A percentile compares a stretch with the other conserved stretches of the same genome.
Conservation (phyloP, 352 stramenopile genomes). For the Globisporangium sylvaticum region DNA sequence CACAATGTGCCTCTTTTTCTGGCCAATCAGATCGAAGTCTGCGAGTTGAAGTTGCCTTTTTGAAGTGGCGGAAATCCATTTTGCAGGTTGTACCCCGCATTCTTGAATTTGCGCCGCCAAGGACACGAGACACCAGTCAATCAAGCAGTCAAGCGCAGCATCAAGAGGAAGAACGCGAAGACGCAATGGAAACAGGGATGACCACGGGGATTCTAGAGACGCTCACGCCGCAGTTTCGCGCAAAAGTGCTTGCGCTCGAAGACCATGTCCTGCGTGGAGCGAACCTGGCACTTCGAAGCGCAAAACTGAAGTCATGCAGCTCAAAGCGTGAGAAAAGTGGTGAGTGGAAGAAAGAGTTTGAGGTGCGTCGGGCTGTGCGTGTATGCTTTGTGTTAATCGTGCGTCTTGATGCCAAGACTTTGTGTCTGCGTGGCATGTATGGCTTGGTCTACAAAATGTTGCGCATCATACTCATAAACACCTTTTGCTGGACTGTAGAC, state of each 20-base stretch:
- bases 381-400: not conserved
- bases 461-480: not conserved
- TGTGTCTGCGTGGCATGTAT: not conserved
- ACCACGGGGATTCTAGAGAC: not conserved
- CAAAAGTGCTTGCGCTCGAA: not conserved
- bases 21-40: not conserved
- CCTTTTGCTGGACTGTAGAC: not conserved
- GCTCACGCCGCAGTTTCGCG: not conserved
- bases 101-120: not conserved
- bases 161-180: not conserved
- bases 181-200: not conserved
- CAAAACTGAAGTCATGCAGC: not conserved
- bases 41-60: not conserved
- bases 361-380: not conserved
- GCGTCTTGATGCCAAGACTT: not conserved
- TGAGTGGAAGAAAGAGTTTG: not conserved
- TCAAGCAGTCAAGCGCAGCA: not conserved
- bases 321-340: not conserved
- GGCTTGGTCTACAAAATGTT: not conserved
- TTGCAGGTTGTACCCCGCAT: not conserved
- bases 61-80: not conserved
- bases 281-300: not conserved
- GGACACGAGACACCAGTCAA: not conserved
- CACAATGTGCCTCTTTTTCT: not conserved
- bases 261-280: not conserved